Evolutionary conservation across 495 filamentous ascomycete genomes (phyloP), one percentile per base, ranked within the genome.

Genomic region (Aspergillus steynii): DNA sequence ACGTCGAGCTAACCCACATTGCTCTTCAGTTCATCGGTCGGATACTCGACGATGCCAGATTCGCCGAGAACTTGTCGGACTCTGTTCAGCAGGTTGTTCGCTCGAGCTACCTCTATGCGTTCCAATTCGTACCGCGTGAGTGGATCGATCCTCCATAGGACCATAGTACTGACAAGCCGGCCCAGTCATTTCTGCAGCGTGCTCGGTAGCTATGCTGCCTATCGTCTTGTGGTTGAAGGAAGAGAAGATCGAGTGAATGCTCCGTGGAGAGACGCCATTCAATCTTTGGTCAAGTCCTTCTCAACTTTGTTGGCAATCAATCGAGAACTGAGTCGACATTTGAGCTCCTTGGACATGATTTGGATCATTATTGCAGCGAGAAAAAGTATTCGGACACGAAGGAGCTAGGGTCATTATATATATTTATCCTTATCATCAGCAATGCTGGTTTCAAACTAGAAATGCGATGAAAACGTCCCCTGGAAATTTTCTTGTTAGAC

Each of bases 71-170:
- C 15, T 53, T 74, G 15, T 55, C 69, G 25, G 48, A 46, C 20
- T 28, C 25, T 0, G 27, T 72, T 20, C 55, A 59, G 48, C 12
- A 4, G 14, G 50, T 66, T 15, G 65, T 68, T 29, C 51, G 55
- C 20, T 58, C 63, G 42, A 63, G 67, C 52, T 73, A 73, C 57
- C 47, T 71, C 26, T 51, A 59, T 14, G 63, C 64, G 29, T 73
- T 73, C 49, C 63, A 65, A 55, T 63, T 63, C 29, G 59, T 68
- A 32, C 64, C 67, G 37, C 48, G 71, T 71, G 61, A 61, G 68
- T 63, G 2, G 3, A 3, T 3, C 29, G n/a, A 5, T 25, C 15
- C 3, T 10, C 5, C 37, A 14, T 10, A 15, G 27, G 8, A 6
- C 10, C 20, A 25, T 9, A 15, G 37, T 3, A 5, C 37, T 47